Evolutionary conservation across 2,329 filamentous ascomycete species (phyloP).

Genomic region (Stachybotrys echinatus): DNA sequence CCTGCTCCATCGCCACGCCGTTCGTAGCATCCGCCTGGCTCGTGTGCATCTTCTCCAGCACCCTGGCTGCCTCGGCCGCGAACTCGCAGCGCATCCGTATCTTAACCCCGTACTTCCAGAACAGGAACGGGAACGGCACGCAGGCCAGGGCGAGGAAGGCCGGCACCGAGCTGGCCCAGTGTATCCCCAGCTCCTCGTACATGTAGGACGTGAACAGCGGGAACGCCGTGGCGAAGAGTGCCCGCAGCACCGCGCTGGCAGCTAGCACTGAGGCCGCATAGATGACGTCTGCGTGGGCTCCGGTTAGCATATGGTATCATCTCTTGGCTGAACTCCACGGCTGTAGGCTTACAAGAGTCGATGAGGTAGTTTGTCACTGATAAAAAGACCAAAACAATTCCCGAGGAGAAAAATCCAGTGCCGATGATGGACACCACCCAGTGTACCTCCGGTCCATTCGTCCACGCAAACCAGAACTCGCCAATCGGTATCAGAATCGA

Average conservation of each 20-base stretch:
- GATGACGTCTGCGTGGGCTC: too few species aligned
- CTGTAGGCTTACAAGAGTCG: too few species aligned
- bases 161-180: slow-evolving; percentile 66
- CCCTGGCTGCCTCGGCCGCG: slow-evolving; percentile 2
- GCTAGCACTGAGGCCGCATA: slow-evolving; percentile 68
- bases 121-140: slow-evolving; percentile 34
- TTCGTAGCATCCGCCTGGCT: too few species aligned
- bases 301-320: too few species aligned
- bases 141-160: slow-evolving; percentile 64
- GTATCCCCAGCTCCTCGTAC: slow-evolving; percentile 53
- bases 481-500: slow-evolving; percentile 47
- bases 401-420: slow-evolving; percentile 42
- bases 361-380: slow-evolving; percentile 56
- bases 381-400: slow-evolving; percentile 53
- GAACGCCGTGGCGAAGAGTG: slow-evolving; percentile 62
- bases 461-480: slow-evolving; percentile 58
- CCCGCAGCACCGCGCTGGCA: slow-evolving; percentile 61
- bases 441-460: slow-evolving; percentile 43
- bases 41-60: too few species aligned
- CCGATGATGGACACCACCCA: slow-evolving; percentile 38
- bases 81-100: neutral
- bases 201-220: slow-evolving; percentile 58
- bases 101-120: neutral
- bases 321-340: too few species aligned
- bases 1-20: too few species aligned